Evolutionary conservation across 2,329 filamentous ascomycete species (phyloP), one percentile per base, ranked within the genome.

Genomic region (Cercospora citrullina): DNA sequence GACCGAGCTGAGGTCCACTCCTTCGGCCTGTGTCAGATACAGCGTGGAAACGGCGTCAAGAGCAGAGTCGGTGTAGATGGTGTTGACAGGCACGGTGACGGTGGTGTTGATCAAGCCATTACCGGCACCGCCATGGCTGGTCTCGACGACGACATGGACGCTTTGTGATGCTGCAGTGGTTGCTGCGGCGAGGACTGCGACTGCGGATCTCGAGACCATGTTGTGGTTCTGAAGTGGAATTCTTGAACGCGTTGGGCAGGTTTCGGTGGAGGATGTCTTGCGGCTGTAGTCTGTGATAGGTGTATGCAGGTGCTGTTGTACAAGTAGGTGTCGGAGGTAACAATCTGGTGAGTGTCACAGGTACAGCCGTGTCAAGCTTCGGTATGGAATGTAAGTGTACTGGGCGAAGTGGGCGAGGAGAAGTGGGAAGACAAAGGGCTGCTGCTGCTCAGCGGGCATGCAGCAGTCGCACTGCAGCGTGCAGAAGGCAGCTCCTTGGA

Each of bases 1-100:
- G 55, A 76, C 72, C 33, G 66, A 67, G 45, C 65, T 42, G 26
- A 73, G 42, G 4, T 64, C 57, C 0, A 69, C 68, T 45, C 70
- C 71, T 8, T 58, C 62, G 39, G 72, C 66, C 26, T 69, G 70
- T 5, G 71, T 74, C 26, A 76, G 65, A 64, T 69, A 75, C 30
- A 76, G 70, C 10, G 69, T 67, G 18, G 73, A 74, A 23, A 75
- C 73, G 31, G 67, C 63, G 36, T 74, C 66, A 10, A 76, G 69
- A 4, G 71, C 71, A 5, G 64, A n/a, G 58, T 71, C 69, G 28
- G 69, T 73, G 69, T 73, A 75, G 39, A 67, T 60, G 2, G 64
- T 66, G 60, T 69, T 67, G n/a, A 76, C 58, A 0, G 75, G 74
- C 3, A 75, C 66, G 23, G 64, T 61, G 64, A 76, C 68, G 21